These are phyloP conservation scores for Picea mariana DNA, from an alignment of 83 land plant genomes.

Conservation along the genomic window DNA sequence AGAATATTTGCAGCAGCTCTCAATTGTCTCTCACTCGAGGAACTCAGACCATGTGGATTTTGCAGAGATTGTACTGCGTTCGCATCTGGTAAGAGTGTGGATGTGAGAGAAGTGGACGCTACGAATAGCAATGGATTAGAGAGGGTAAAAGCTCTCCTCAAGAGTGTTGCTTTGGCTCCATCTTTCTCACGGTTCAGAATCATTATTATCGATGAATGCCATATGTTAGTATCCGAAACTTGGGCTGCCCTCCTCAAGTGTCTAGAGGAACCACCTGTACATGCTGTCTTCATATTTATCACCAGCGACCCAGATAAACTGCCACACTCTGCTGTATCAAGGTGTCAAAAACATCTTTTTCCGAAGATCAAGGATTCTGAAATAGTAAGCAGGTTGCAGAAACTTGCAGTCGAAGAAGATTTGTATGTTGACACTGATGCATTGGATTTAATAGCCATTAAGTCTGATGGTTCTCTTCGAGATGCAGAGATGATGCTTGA, in stretches of 20 bases:
- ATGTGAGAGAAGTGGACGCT: conserved; percentile 70
- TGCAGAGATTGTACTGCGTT: conserved; percentile 72
- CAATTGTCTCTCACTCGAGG: conserved; percentile 63
- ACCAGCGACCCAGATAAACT: conserved; percentile 76
- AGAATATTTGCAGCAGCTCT: conserved; percentile 86
- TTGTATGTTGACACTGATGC: conserved; percentile 74
- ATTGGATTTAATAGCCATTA: conserved; percentile 70
- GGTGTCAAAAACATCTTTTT: conserved; percentile 85
- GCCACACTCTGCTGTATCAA: conserved; percentile 64
- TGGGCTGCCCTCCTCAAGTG: conserved; percentile 77
- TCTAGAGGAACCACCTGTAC: conserved; percentile 69
- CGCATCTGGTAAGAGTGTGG: conserved; percentile 43
- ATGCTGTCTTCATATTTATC: conserved; percentile 81
- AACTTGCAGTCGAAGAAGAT: conserved; percentile 56
- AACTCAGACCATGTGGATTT: conserved; percentile 71
- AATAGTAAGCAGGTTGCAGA: conserved; percentile 60
- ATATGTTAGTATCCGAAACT: conserved; percentile 61
- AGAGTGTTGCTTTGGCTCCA: conserved; percentile 28
- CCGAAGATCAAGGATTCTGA: conserved; percentile 75
- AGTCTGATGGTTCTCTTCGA: conserved; percentile 88
- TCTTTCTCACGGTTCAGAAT: conserved; percentile 52
- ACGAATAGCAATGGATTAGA: conserved; percentile 56
- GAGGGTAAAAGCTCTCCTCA: conserved; percentile 47
- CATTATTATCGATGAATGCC: conserved; percentile 81
- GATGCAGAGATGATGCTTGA: conserved; percentile 94